Evolutionary conservation across 2,329 filamentous ascomycete genomes (phyloP), one percentile per base, ranked within the genome.

Genomic region (Thelonectria olida): DNA sequence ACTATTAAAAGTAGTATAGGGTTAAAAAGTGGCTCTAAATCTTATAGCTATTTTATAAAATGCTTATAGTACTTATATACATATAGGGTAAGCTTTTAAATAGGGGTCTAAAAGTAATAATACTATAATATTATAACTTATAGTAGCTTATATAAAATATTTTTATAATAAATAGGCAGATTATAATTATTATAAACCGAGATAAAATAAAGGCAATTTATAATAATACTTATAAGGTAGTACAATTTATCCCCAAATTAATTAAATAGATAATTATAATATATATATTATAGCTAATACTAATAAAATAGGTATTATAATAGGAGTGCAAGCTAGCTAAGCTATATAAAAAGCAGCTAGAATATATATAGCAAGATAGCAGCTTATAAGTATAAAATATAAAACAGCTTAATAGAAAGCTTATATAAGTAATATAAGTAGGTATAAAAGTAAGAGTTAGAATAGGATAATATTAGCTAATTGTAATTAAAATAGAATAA

Each of bases 141-240:
- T 7, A 34, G 54, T 34, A 65, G 51, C 48, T 62, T 20, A 15
- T 27, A 28, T 19, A 23, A n/a, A 65, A 65, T 23, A 19, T 58
- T 1, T 63, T 63, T 31, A 13, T 63, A 9, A 55, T 54, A n/a
- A 52, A 61, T 31, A 38, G 60, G 10, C 49, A 54, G 44, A 47
- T 65, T 2, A 58, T 63, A 39, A 15, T 58, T 7, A 31, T 65
- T 2, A 65, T 55, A 12, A 56, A 65, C 38, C 60, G 49, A 1
- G 57, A 65, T 22, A 65, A 63, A 27, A 50, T n/a, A 17, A 60
- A 52, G 61, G 41, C 15, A 15, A 45, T 45, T 8, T 20, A 8
- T 12, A n/a, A 27, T 9, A 45, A 25, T 23, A 50, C 48, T 9
- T 54, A 58, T 12, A 58, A 52, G 51, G 54, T 62, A n/a, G 62